phyloP scores from a whole-genome alignment of 2,329 filamentous ascomycete genomes.

The Stagonosporopsis cucurbitacearum region DNA sequence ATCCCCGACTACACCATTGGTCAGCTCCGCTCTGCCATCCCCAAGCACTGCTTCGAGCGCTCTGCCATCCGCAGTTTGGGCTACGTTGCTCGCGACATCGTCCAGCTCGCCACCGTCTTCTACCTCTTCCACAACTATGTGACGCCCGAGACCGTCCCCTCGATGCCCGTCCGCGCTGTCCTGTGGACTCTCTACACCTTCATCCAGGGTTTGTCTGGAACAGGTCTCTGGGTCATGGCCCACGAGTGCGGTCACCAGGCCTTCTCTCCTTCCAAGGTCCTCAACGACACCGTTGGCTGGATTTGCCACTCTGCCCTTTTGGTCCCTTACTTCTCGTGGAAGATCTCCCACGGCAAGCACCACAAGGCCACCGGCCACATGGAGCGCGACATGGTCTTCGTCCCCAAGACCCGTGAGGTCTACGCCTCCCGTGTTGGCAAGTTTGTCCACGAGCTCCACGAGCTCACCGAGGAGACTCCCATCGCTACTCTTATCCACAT shows the following conservation, averaged over 20 bases:
- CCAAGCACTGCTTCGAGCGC: conserved; percentile 94
- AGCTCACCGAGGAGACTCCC: conserved; percentile 94
- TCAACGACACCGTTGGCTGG: conserved; percentile 95
- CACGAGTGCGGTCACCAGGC: conserved; percentile 98
- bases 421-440: conserved; percentile 78
- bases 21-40: conserved; percentile 95
- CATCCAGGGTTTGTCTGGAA: conserved; percentile 90
- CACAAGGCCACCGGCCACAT: conserved; percentile 99
- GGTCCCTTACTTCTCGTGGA: conserved; percentile 99
- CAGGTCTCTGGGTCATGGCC: conserved; percentile 93
- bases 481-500: conserved; percentile 78
- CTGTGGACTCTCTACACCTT: conserved; percentile 75
- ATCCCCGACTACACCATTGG: conserved; percentile 97
- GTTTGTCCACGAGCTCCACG: conserved; percentile 79
- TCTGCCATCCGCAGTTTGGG: conserved; percentile 75
- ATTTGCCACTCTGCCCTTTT: conserved; percentile 85
- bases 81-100: conserved; percentile 85
- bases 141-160: conserved; percentile 82
- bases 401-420: conserved; percentile 87
- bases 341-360: conserved; percentile 98
- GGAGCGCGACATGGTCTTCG: conserved; percentile 98
- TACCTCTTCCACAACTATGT: conserved; percentile 88
- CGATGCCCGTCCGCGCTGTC: conserved; percentile 67
- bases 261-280: conserved; percentile 87
- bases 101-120: conserved; percentile 77